phyloP scores from a whole-genome alignment of 306 rosid species.

The Glycyrrhiza uralensis region DNA sequence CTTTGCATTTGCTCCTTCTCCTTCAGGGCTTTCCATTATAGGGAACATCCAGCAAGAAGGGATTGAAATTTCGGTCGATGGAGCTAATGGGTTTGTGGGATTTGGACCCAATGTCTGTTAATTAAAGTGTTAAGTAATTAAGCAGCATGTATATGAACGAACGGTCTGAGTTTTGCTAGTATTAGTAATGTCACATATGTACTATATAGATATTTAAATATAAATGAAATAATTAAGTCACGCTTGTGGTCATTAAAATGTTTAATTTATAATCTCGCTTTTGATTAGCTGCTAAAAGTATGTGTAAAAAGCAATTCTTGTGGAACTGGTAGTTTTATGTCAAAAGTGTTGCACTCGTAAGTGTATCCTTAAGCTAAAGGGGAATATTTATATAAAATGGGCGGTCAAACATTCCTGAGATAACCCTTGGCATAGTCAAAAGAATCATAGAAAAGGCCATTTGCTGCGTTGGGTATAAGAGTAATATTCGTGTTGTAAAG shows the following conservation, averaged over 20 bases:
- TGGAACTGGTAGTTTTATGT: slow-evolving; percentile 12
- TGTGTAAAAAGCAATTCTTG: slow-evolving; percentile 11
- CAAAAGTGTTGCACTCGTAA: slow-evolving; percentile 6
- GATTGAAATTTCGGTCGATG: slow-evolving; percentile 81
- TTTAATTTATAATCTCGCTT: slow-evolving; percentile 14
- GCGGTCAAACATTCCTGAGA: slow-evolving; percentile 38
- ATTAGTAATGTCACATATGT: slow-evolving; percentile 25
- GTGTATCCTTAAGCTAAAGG: slow-evolving; percentile 2
- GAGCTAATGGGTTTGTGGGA: slow-evolving; percentile 85
- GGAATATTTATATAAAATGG: not conserved
- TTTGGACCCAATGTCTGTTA: slow-evolving; percentile 89
- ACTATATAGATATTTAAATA: not conserved
- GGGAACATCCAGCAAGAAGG: slow-evolving; percentile 99
- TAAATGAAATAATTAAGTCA: slow-evolving; percentile 2
- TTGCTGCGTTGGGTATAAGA: not conserved
- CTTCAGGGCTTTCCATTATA: slow-evolving; percentile 65
- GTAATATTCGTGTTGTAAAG: slow-evolving; percentile 24
- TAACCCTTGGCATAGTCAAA: slow-evolving; percentile 35
- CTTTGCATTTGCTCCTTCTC: slow-evolving; percentile 75
- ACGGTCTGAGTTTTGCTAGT: slow-evolving; percentile 31
- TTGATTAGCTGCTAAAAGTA: slow-evolving; percentile 28
- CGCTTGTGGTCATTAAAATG: slow-evolving; percentile 8
- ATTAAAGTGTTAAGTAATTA: not conserved
- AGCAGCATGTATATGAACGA: not conserved
- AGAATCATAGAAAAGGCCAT: slow-evolving; percentile 33